Conservation (phyloP, 257 asterid species). For the Solanum paucissectum region DNA sequence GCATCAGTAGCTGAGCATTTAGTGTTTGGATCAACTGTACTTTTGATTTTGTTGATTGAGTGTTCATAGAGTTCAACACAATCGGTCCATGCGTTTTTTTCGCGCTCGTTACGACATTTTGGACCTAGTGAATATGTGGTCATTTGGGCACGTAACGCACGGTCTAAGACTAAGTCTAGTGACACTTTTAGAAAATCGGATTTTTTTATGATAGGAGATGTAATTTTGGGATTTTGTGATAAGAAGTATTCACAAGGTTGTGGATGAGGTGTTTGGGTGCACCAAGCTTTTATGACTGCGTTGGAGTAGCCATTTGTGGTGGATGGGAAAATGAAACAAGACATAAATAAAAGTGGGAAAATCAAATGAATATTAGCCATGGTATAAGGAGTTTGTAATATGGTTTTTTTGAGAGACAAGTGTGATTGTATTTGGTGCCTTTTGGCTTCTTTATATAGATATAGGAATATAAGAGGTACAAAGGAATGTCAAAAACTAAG, state of each 20-base stretch:
- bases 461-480: not conserved
- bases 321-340: slow-evolving; percentile 17
- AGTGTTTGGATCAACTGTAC: slow-evolving; percentile 28
- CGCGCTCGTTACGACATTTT: slow-evolving; percentile 34
- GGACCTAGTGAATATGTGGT: slow-evolving; percentile 33
- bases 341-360: not conserved
- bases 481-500: not conserved
- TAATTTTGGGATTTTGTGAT: slow-evolving; percentile 32
- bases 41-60: slow-evolving; percentile 32
- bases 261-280: slow-evolving; percentile 71
- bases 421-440: not conserved
- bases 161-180: slow-evolving; percentile 46
- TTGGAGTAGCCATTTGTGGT: slow-evolving; percentile 10
- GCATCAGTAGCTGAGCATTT: slow-evolving; percentile 31
- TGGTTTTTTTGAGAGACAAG: not conserved
- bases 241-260: slow-evolving; percentile 53
- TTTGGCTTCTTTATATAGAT: not conserved
- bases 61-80: slow-evolving; percentile 57
- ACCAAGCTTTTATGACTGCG: slow-evolving; percentile 41
- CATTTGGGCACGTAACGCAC: slow-evolving; percentile 33
- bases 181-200: slow-evolving; percentile 55
- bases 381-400: not conserved
- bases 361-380: not conserved
- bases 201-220: slow-evolving; percentile 25
- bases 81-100: slow-evolving; percentile 81